A percentile compares a stretch with the other conserved stretches of the same genome.
phyloP scores from a whole-genome alignment of 768 basidiomycete species.

The Lactarius akahatsu region DNA sequence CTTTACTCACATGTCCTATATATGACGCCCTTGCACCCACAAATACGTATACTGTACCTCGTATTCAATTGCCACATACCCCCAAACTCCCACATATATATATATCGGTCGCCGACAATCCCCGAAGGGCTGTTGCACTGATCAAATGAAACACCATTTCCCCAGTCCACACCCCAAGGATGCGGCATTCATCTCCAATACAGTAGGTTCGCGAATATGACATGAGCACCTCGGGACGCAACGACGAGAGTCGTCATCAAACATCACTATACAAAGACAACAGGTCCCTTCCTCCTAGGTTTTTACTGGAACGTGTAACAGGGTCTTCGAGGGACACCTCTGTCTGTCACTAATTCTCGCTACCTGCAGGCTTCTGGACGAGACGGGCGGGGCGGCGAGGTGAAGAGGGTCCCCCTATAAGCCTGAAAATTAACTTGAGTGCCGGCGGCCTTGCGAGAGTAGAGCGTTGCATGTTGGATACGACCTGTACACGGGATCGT shows the following conservation, averaged over 20 bases:
- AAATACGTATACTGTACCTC: too few species aligned
- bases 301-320: background rate
- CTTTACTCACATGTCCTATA: too few species aligned
- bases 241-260: background rate
- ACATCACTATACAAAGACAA: background rate
- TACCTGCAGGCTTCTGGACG: background rate
- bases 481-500: background rate
- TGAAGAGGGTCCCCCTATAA: background rate
- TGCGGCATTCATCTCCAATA: background rate
- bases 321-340: background rate
- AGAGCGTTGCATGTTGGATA: background rate
- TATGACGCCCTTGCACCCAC: too few species aligned
- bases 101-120: background rate
- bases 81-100: background rate
- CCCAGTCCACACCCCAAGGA: background rate
- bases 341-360: background rate
- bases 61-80: background rate
- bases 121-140: background rate
- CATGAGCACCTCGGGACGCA: background rate
- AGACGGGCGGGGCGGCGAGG: background rate
- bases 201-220: background rate
- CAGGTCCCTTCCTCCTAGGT: background rate
- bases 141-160: background rate
- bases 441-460: background rate
- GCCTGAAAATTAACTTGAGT: background rate